Percentiles rank a stretch among this genome's conserved stretches.
These are phyloP conservation scores for Pichia cabralensis DNA, from an alignment of 805 yeast genomes.

Conservation along the genomic window DNA sequence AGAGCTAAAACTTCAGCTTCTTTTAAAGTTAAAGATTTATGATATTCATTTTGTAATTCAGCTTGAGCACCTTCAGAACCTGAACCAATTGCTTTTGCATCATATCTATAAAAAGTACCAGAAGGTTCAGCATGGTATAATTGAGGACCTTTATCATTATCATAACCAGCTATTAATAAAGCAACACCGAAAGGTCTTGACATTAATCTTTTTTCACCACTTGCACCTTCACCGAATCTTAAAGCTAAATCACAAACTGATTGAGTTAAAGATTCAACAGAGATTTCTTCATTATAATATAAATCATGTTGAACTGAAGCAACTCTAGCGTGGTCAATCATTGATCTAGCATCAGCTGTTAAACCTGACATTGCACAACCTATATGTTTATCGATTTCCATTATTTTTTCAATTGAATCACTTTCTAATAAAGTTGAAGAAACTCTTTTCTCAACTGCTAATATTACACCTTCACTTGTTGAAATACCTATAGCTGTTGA, in stretches of 20 bases:
- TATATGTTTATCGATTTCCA: slow-evolving; percentile 86
- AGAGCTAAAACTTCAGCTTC: slow-evolving; percentile 89
- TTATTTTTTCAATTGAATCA: slow-evolving; percentile 89
- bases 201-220: slow-evolving; percentile 92
- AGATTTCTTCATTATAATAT: slow-evolving; percentile 85
- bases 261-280: slow-evolving; percentile 90
- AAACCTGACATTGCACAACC: slow-evolving; percentile 99
- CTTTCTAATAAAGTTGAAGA: slow-evolving; percentile 87
- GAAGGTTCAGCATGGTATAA: slow-evolving; percentile 98
- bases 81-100: slow-evolving; percentile 97
- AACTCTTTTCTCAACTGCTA: slow-evolving; percentile 96
- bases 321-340: slow-evolving; percentile 97
- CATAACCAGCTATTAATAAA: slow-evolving; percentile 86
- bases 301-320: slow-evolving; percentile 78
- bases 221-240: slow-evolving; percentile 94
- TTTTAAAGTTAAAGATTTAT: slow-evolving; percentile 76
- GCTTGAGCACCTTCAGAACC: slow-evolving; percentile 99
- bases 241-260: slow-evolving; percentile 94
- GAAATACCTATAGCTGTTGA: slow-evolving; percentile 97
- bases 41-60: slow-evolving; percentile 94
- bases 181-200: slow-evolving; percentile 99
- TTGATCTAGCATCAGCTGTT: slow-evolving; percentile 96
- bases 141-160: slow-evolving; percentile 90
- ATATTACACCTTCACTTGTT: slow-evolving; percentile 89
- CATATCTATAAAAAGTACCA: slow-evolving; percentile 94